Evolutionary conservation across 768 basidiomycete genomes (phyloP), one percentile per base, ranked within the genome.

Genomic region (Pisolithus microcarpus): DNA sequence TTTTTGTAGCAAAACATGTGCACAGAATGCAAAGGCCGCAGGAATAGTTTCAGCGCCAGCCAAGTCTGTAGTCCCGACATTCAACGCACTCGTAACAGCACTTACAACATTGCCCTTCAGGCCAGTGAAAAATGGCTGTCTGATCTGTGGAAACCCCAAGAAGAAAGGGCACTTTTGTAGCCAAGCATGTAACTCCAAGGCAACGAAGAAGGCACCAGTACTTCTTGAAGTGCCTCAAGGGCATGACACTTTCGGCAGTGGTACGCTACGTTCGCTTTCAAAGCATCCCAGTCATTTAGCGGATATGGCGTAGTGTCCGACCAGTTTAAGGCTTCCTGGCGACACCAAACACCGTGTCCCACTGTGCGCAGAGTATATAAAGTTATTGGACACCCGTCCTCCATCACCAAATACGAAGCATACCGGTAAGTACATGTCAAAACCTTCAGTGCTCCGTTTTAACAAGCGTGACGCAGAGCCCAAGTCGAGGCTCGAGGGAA

Each of bases 251-350:
- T 86, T 85, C 68, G 78, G 73, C 62, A 83, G 76, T 51, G 84
- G 84, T 85, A 57, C 24, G 76, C 65, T 18, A 34, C 43, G 21
- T 48, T 26, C 38, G 38, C 37, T 16, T 5, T 18, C 6, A n/a
- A 2, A 16, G 24, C 19, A 21, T 13, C 18, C 8, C 26, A 19
- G 38, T 15, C 6, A 44, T 54, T 23, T 46, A 10, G 24, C 58
- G 48, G 58, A 28, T 16, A 43, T 10, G n/a, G 23, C 38, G 8
- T 38, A 84, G 83, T 84, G 28, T 68, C 74, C 21, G 80, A 81
- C 57, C 84, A 85, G 57, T 86, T 86, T 70, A 82, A 78, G 58
- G 56, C 76, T 49, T 82, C 83, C 19, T 87, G 84, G 84, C 73
- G 83, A 53, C 84, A 85, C 58, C 67, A 75, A 19, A 77, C 75